Evolutionary conservation across 441 rosid species (phyloP), one percentile per base, ranked within the genome.

Genomic region (Brassica balearica): DNA sequence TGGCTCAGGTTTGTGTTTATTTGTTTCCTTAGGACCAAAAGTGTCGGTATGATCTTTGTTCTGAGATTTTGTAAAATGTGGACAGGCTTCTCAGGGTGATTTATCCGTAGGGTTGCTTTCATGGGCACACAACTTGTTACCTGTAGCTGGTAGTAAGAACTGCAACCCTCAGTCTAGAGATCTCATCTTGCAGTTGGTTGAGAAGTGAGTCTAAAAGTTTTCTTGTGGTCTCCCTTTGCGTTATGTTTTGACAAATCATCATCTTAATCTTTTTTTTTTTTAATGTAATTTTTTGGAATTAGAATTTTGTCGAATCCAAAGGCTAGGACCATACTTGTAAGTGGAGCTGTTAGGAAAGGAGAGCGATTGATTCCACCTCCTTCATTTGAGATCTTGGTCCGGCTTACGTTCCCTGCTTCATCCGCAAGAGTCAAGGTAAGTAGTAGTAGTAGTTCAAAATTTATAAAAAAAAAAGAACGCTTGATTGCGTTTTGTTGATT

Each of bases 131-230:
- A 77, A 75, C 79, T 90, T 93, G 34, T 80, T 93, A 77, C 93
- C 94, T 2, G 38, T 86, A 32, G 71, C 87, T 65, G 68, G 82
- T 77, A 82, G 82, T 23, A 90, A 86, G 73, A 83, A 80, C 76
- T 85, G 86, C 75, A 90, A 85, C 82, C 95, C 97, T 10, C 96
- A 80, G 80, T 88, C 91, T 73, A 88, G 98, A 71, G 97, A 93
- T 83, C 73, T 90, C 68, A 81, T 90, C 58, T 82, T 92, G 87
- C 97, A 90, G 86, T 66, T 85, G 29, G 89, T 85, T 67, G 97
- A 93, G 88, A 89, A 87, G 97, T 91, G 85, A 68, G 80, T 41
- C 25, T 6, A 29, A 53, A 59, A 14, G 6, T 7, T 0, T 65
- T 23, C 2, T 22, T 46, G 55, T n/a, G 46, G 22, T 38, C 51